Conservation (phyloP, 179 eudicot genomes). For the Spinacia oleracea region DNA sequence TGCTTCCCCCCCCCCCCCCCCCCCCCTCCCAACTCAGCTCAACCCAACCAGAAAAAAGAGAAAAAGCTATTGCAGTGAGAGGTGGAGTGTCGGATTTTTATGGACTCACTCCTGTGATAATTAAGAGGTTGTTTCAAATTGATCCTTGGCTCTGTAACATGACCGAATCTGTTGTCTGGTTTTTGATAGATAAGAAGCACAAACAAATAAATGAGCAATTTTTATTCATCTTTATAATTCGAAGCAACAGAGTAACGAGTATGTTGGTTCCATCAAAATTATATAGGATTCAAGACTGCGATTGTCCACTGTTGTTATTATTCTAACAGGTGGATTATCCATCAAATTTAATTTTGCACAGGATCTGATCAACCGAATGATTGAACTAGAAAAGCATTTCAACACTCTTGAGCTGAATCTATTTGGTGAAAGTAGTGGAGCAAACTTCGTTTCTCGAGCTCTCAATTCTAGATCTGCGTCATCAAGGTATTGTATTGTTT, state of each 20-base stretch:
- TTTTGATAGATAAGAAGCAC: neutral
- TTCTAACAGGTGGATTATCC: slow-evolving; percentile 10
- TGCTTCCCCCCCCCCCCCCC: too few species aligned
- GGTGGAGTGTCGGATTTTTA: too few species aligned
- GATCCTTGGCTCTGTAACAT: neutral
- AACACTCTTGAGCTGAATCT: slow-evolving; percentile 72
- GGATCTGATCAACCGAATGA: slow-evolving; percentile 72
- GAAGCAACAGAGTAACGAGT: neutral
- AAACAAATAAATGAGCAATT: neutral
- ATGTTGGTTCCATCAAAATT: neutral
- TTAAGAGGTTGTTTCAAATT: neutral
- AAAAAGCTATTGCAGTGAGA: too few species aligned
- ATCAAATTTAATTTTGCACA: slow-evolving; percentile 31
- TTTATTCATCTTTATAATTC: neutral
- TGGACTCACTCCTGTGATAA: too few species aligned
- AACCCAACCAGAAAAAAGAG: too few species aligned
- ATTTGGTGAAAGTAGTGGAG: slow-evolving; percentile 63
- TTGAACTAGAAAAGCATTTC: slow-evolving; percentile 87
- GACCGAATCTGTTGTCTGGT: neutral
- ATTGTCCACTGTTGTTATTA: neutral
- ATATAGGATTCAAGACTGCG: neutral
- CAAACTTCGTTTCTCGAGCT: slow-evolving; percentile 40
- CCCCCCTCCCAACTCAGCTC: too few species aligned
- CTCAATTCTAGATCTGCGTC: slow-evolving; percentile 44
- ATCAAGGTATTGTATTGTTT: slow-evolving; percentile 53